Percentiles rank a stretch among this genome's conserved stretches.
Evolutionary conservation across 2,329 filamentous ascomycete species (phyloP).

Genomic region (Talaromyces sp.): DNA sequence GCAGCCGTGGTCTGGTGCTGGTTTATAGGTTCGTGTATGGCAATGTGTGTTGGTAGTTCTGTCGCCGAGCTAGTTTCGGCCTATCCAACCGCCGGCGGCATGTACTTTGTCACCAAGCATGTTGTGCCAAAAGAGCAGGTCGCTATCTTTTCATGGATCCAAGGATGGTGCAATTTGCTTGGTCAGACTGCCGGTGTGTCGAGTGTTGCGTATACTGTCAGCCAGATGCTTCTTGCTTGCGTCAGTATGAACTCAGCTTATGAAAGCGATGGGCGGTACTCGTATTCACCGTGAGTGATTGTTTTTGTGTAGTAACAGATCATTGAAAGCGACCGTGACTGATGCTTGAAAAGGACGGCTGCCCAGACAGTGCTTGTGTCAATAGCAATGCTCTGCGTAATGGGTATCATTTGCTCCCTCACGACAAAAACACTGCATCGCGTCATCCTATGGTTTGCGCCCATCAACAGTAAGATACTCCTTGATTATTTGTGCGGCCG

Average conservation of each 20-base stretch:
- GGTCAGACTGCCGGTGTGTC: constrained; percentile 62
- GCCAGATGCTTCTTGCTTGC: constrained; percentile 61
- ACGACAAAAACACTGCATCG: constrained; percentile 58
- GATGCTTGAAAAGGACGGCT: constrained; percentile 45
- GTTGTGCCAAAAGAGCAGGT: constrained; percentile 60
- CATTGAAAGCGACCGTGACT: neutral
- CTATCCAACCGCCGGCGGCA: constrained; percentile 63
- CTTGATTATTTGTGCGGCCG: neutral
- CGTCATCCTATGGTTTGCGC: constrained; percentile 62
- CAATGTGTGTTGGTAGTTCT: constrained; percentile 61
- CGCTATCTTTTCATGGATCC: constrained; percentile 61
- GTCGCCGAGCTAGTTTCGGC: constrained; percentile 64
- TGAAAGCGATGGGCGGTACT: constrained; percentile 46
- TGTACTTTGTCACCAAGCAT: constrained; percentile 66
- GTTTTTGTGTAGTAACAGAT: constrained; percentile 18
- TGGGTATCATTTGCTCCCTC: constrained; percentile 60
- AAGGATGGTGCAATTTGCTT: constrained; percentile 65
- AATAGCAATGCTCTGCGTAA: constrained; percentile 52
- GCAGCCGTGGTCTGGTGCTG: constrained; percentile 64
- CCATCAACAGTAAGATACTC: constrained; percentile 54
- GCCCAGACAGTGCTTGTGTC: constrained; percentile 57
- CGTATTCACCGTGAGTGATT: constrained; percentile 54
- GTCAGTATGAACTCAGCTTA: constrained; percentile 59
- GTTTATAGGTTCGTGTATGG: constrained; percentile 62
- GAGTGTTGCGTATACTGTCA: constrained; percentile 60